A percentile compares a stretch with the other conserved stretches of the same genome.
Evolutionary conservation across 208 protist species (phyloP).

Genomic region (Porcisia deanei): DNA sequence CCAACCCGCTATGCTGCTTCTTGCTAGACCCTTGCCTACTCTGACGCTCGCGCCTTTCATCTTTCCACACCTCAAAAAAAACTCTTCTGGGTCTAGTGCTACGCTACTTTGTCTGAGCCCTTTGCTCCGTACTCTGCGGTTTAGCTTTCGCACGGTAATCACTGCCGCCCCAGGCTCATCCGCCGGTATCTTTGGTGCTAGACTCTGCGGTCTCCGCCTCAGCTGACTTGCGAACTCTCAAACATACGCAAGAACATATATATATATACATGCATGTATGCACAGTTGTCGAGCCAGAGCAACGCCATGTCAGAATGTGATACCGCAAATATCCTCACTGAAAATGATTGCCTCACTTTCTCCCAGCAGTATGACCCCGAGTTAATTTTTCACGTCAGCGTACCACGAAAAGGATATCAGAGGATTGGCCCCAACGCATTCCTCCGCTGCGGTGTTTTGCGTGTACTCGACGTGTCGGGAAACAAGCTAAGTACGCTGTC

Average conservation of each 20-base stretch:
- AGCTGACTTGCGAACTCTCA: background rate
- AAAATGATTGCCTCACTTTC: conserved; percentile 36
- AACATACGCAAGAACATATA: background rate
- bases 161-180: background rate
- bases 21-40: background rate
- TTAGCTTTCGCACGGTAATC: background rate
- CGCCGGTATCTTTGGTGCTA: background rate
- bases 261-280: background rate
- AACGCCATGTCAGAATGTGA: background rate
- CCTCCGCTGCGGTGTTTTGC: conserved; percentile 36
- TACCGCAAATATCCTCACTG: conserved; percentile 28
- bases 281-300: background rate
- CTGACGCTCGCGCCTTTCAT: too few species aligned
- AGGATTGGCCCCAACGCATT: conserved; percentile 43
- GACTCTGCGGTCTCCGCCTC: background rate
- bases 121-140: background rate
- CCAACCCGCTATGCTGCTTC: background rate
- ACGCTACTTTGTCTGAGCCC: background rate
- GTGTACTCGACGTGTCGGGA: conserved; percentile 58
- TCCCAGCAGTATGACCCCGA: conserved; percentile 75
- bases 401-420: conserved; percentile 27
- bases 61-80: too few species aligned
- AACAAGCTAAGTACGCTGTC: conserved; percentile 64
- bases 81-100: background rate
- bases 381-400: conserved; percentile 36